These are phyloP conservation scores for Colletotrichum aenigma DNA, from an alignment of 2,329 filamentous ascomycete genomes.

Conservation along the genomic window DNA sequence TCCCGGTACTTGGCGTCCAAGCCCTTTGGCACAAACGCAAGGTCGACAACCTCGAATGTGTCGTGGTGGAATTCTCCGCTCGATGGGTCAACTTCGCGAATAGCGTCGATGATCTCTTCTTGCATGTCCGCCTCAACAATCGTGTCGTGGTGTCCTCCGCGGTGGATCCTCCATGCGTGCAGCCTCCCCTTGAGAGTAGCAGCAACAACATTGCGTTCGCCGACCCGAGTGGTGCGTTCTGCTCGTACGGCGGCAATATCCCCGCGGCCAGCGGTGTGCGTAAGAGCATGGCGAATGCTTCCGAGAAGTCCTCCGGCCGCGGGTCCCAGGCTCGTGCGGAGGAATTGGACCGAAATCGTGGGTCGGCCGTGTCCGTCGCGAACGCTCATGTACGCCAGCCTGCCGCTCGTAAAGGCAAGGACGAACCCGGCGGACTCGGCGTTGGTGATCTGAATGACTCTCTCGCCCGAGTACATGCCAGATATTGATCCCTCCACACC, in stretches of 20 bases:
- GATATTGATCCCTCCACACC: conserved; percentile 78
- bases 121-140: conserved; percentile 74
- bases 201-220: conserved; percentile 84
- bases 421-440: conserved; percentile 88
- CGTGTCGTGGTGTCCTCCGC: conserved; percentile 81
- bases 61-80: conserved; percentile 55
- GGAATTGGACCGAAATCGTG: conserved; percentile 76
- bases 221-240: conserved; percentile 72
- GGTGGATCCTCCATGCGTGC: conserved; percentile 87
- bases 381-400: conserved; percentile 84
- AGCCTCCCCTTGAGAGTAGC: conserved; percentile 79
- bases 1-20: conserved; percentile 54
- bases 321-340: conserved; percentile 66
- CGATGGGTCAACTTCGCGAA: conserved; percentile 60
- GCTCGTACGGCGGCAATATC: conserved; percentile 83
- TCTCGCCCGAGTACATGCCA: conserved; percentile 80
- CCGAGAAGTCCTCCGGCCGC: conserved; percentile 74
- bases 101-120: conserved; percentile 64
- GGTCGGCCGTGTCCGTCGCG: conserved; percentile 88
- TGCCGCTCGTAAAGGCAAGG: conserved; percentile 81
- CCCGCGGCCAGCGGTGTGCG: conserved; percentile 71
- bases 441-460: conserved; percentile 76
- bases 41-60: conserved; percentile 78
- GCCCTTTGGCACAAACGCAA: conserved; percentile 68
- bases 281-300: conserved; percentile 78